These are phyloP conservation scores for Immersiporthe knoxdaviesiana DNA, from an alignment of 2,329 filamentous ascomycete genomes.

Conservation along the genomic window DNA sequence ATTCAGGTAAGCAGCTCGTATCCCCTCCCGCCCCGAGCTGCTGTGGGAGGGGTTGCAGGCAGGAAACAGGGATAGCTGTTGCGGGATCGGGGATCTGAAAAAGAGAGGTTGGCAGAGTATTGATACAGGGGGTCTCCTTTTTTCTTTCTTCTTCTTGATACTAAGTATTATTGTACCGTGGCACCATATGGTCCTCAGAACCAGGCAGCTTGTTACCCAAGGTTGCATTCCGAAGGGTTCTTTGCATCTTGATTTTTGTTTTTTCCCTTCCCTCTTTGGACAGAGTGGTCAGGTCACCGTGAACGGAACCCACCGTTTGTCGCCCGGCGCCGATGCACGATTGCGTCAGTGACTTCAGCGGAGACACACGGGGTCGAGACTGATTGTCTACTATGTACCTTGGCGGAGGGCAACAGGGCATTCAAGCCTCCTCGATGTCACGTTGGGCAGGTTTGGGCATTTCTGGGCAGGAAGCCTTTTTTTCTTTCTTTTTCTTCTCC, in stretches of 20 bases:
- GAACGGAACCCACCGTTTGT: background rate
- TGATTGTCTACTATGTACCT: conserved; percentile 3
- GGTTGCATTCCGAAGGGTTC: background rate
- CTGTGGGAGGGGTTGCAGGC: background rate
- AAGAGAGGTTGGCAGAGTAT: background rate
- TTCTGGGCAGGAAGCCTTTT: background rate
- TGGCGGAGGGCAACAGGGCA: background rate
- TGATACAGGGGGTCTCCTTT: background rate
- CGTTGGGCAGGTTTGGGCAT: background rate
- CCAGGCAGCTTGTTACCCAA: background rate
- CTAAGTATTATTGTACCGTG: background rate
- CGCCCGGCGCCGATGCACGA: conserved; percentile 6
- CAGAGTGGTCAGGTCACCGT: background rate
- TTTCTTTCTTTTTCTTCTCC: background rate
- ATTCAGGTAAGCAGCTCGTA: background rate
- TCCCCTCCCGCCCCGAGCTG: background rate
- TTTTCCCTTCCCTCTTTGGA: background rate
- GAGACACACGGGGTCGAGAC: background rate
- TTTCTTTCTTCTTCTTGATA: too few species aligned
- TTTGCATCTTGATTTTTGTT: too few species aligned
- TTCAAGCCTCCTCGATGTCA: background rate
- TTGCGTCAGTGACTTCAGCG: conserved; percentile 15
- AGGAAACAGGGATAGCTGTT: background rate
- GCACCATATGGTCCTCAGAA: background rate
- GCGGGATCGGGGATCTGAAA: background rate